Percentiles rank a stretch among this genome's conserved stretches.
phyloP scores from a whole-genome alignment of 1,284 basidiomycete species.

The Tilletia horrida region DNA sequence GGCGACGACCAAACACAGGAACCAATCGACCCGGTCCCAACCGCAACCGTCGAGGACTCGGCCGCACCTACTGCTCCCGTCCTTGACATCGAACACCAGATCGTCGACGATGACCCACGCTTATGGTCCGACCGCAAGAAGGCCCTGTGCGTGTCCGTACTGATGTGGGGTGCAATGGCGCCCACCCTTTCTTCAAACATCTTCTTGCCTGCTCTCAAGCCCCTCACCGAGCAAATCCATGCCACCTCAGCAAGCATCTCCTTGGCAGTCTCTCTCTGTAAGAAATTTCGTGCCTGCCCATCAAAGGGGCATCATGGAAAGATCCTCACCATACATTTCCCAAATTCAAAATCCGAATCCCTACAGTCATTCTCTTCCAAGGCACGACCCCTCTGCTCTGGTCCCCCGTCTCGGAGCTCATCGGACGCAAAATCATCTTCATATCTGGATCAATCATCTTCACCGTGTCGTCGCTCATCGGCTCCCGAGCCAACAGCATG shows the following conservation, averaged over 20 bases:
- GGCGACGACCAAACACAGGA: no score
- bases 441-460: slow-evolving; percentile 22
- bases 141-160: slow-evolving; percentile 62
- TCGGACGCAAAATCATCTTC: slow-evolving; percentile 43
- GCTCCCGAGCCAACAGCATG: slow-evolving; percentile 17
- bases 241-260: slow-evolving; percentile 59
- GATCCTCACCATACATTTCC: background rate
- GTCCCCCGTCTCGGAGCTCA: slow-evolving; percentile 72
- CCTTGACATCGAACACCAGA: slow-evolving; percentile 66
- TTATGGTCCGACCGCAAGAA: slow-evolving; percentile 70
- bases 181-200: slow-evolving; percentile 66
- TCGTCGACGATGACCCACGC: slow-evolving; percentile 73
- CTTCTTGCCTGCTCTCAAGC: slow-evolving; percentile 63
- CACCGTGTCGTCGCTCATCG: slow-evolving; percentile 18
- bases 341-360: background rate
- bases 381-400: slow-evolving; percentile 69
- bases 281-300: slow-evolving; percentile 34
- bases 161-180: slow-evolving; percentile 65
- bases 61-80: slow-evolving; percentile 25
- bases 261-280: slow-evolving; percentile 56
- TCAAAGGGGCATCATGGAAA: no score
- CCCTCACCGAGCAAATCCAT: slow-evolving; percentile 66
- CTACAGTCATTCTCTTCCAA: slow-evolving; percentile 68
- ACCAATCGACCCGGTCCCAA: no score
- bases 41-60: slow-evolving; percentile 18